Evolutionary conservation across 257 asterid species (phyloP), one percentile per base, ranked within the genome.

Genomic region (Salvia miltiorrhiza): DNA sequence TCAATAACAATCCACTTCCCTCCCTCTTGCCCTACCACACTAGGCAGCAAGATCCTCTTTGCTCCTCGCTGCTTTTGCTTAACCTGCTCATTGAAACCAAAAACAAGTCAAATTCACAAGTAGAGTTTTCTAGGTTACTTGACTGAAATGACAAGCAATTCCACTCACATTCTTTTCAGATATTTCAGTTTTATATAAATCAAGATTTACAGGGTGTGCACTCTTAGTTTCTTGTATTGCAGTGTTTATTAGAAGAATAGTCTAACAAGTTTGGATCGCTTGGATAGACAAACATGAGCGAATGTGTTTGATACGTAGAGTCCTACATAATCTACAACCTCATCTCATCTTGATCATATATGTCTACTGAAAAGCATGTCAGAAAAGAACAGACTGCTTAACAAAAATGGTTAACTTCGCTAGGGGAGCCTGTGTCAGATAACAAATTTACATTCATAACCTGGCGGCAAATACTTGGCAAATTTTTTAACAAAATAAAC

Each of bases 1-100:
- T 93, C 99, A 0, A 93, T 84, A 67, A 90, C 97, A 75, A 90
- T 81, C 99, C 97, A 90, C 71, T 93, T 93, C 60, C 96, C 96
- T 9, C 93, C 95, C 65, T 87, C 96, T 75, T 87, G 89, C 70
- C 99, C 99, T 44, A 87, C 96, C 80, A 93, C 99, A 63, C 87
- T 76, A 12, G 99, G 99, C 67, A 90, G 78, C 81, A 88, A 17
- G 91, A 88, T 83, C 79, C 90, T 88, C 82, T 82, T 86, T 21
- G 83, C 95, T 72, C 99, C 99, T 75, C 71, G 85, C 77, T 93
- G 99, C 88, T 88, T 93, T 76, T 90, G 96, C 83, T 93, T 93
- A 77, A 88, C 94, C 98, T 92, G 81, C 54, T 79, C 78, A 70
- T 28, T 37, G 33, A 80, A 67, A 69, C 47, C 73, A 79, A 72